phyloP scores from a whole-genome alignment of 177 flowering plant species.

The Telopea speciosissima region DNA sequence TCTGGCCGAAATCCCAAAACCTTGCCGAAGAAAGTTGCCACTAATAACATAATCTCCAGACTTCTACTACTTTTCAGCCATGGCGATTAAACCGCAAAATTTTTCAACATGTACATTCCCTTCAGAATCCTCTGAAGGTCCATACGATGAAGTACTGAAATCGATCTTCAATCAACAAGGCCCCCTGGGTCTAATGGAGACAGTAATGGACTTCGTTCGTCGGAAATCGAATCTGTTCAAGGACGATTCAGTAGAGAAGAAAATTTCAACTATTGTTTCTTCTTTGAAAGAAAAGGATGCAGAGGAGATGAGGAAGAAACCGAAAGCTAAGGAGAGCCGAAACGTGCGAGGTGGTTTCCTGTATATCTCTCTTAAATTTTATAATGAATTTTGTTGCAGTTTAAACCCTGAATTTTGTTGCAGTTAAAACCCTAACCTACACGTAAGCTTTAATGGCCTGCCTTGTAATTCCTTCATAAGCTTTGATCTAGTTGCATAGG shows the following conservation, averaged over 20 bases:
- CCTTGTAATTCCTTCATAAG: no score
- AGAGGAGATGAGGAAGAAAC: conserved; percentile 21
- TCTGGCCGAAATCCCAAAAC: no score
- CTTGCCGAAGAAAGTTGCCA: no score
- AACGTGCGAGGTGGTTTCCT: no score
- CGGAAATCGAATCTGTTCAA: conserved; percentile 46
- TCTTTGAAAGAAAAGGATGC: conserved; percentile 24
- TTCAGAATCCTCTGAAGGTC: conserved; percentile 14
- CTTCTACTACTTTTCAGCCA: conserved; percentile 18
- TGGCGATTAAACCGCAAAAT: conserved; percentile 48
- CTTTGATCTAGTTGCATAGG: not conserved
- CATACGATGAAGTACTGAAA: conserved; percentile 19
- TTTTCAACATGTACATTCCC: conserved; percentile 22
- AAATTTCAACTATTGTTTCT: conserved; percentile 31
- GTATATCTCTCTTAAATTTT: no score
- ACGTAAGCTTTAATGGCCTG: not conserved
- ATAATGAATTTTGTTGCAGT: not conserved
- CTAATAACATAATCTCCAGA: no score
- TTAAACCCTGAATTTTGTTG: no score
- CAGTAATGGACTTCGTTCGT: conserved; percentile 47
- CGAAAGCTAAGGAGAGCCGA: not conserved
- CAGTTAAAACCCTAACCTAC: not conserved
- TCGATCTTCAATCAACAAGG: conserved; percentile 39
- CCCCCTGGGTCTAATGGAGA: conserved; percentile 52
- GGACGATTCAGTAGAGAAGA: conserved; percentile 40